phyloP scores from a whole-genome alignment of 116 monocot species.

The Dioscorea cayenensis region DNA sequence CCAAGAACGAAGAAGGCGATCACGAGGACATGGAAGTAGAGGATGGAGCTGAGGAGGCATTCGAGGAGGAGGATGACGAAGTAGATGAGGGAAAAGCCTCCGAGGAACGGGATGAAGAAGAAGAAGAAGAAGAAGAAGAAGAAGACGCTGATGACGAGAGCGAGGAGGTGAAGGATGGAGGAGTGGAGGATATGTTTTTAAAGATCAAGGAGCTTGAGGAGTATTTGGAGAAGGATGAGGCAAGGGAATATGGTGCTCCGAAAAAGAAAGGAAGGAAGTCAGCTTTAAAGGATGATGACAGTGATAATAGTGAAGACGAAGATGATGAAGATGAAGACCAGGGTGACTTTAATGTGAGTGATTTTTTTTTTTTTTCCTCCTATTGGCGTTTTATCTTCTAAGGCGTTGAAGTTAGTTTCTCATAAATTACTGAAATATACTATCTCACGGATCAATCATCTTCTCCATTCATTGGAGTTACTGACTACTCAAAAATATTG shows the following conservation, averaged over 20 bases:
- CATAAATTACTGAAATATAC: no score
- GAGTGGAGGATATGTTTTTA: slow-evolving; percentile 42
- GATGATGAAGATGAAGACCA: slow-evolving; percentile 15
- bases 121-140: slow-evolving; percentile 19
- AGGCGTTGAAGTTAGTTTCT: neutral
- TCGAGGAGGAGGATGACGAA: neutral
- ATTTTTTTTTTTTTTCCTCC: no score
- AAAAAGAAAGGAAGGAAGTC: slow-evolving; percentile 13
- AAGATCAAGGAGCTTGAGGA: slow-evolving; percentile 39
- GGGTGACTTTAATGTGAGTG: slow-evolving; percentile 25
- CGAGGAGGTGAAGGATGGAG: slow-evolving; percentile 1
- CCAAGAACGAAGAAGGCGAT: neutral
- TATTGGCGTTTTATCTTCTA: neutral
- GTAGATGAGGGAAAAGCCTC: neutral
- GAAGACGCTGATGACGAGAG: slow-evolving; percentile 10
- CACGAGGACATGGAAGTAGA: neutral
- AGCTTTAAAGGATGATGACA: slow-evolving; percentile 17
- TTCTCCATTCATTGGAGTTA: no score
- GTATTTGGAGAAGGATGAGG: slow-evolving; percentile 36
- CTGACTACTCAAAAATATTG: no score
- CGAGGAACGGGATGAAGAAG: slow-evolving; percentile 7
- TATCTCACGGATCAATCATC: no score
- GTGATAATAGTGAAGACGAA: slow-evolving; percentile 27
- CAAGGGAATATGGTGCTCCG: slow-evolving; percentile 23
- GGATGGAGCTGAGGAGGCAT: no score